These are phyloP conservation scores for Aspergillus bridgeri DNA, from an alignment of 495 filamentous ascomycete genomes.

Conservation along the genomic window DNA sequence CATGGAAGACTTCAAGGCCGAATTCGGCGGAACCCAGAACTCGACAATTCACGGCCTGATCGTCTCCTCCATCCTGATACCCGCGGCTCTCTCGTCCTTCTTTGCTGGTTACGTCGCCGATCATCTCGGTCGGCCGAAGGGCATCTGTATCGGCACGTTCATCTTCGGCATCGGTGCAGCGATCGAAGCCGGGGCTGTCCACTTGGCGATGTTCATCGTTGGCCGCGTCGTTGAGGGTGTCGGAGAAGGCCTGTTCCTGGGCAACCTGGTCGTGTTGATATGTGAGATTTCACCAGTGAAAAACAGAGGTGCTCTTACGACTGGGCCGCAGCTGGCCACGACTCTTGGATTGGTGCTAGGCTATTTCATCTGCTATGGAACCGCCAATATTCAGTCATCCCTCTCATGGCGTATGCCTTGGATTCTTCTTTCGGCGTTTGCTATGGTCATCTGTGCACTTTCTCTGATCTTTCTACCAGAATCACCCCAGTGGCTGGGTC, in stretches of 20 bases:
- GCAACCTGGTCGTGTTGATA: constrained; percentile 44
- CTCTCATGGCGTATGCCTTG: constrained; percentile 55
- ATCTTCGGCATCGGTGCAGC: constrained; percentile 53
- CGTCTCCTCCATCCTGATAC: constrained; percentile 59
- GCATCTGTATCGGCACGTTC: constrained; percentile 47
- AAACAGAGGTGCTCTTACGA: constrained; percentile 47
- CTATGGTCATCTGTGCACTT: constrained; percentile 29
- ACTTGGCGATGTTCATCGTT: constrained; percentile 50
- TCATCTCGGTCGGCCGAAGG: constrained; percentile 45
- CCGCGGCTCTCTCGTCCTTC: constrained; percentile 56
- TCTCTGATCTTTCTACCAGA: constrained; percentile 36
- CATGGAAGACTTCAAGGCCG: constrained; percentile 50
- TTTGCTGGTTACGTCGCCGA: constrained; percentile 60
- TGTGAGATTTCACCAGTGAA: constrained; percentile 56
- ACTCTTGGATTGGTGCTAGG: constrained; percentile 47
- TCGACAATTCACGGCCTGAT: constrained; percentile 54
- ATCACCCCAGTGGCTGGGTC: constrained; percentile 46
- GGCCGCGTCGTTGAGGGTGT: constrained; percentile 52
- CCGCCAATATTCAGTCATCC: constrained; percentile 42
- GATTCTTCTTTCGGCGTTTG: constrained; percentile 38
- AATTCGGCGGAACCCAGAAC: constrained; percentile 44
- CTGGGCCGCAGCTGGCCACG: constrained; percentile 50
- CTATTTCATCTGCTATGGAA: constrained; percentile 59
- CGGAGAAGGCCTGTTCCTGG: constrained; percentile 56
- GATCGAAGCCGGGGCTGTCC: constrained; percentile 42